Evolutionary conservation across 129 eudicot genomes (phyloP), one percentile per base, ranked within the genome.

Genomic region (Flaveria brownii): DNA sequence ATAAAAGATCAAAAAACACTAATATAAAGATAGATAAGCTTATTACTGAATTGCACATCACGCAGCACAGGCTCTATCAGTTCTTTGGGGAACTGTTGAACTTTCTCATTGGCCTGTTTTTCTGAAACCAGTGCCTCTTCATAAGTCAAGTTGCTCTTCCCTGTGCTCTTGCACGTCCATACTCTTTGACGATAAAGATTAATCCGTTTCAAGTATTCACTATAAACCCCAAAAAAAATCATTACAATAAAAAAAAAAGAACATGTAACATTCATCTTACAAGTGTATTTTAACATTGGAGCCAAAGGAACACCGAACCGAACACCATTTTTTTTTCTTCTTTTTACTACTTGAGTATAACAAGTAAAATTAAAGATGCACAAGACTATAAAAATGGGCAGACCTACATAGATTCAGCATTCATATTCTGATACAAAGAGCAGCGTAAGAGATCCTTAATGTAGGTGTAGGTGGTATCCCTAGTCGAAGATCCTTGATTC

Each of bases 71-170:
- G 93, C 68, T 55, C 91, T 57, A 91, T 71, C 28, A 88, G 85
- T 51, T 94, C 88, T 68, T 70, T 76, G 9, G 98, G 98, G 75
- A 94, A 87, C 71, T 86, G 87, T 51, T 89, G 97, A 83, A 87
- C 85, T 74, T 83, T 87, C 78, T 94, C 89, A n/a, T 79, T 69
- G 18, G 96, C 96, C 54, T 69, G 89, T 62, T 80, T 88, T 81
- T 94, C 98, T 0, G 93, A 94, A 49, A 83, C 91, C 77, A 94
- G 57, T 2, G 98, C 96, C 85, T 94, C 98, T 78, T 94, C 98
- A 79, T 88, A 94, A 28, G 97, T 94, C 86, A 94, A 84, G 78
- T 94, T 91, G 81, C 68, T 68, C 85, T 89, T 94, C 43, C 91
- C 97, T 1, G 98, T 85, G 72, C 82, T 86, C 79, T 94, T 89